Evolutionary conservation across 2,329 filamentous ascomycete species (phyloP).

Genomic region (Elsinoe ampelina): DNA sequence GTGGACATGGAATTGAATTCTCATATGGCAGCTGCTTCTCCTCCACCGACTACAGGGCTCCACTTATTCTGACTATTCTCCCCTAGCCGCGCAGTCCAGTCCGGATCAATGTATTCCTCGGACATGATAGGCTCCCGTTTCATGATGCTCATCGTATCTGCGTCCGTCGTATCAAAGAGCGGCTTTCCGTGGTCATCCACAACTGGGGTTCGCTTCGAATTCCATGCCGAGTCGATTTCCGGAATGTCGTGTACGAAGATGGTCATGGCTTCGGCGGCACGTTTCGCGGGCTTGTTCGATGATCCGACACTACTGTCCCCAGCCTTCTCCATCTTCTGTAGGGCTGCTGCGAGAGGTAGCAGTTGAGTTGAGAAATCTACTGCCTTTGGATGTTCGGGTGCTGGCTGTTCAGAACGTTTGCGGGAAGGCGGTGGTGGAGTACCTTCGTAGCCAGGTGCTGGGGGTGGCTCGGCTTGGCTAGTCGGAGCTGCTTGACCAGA

Average conservation of each 20-base stretch:
- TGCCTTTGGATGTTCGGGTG: background rate
- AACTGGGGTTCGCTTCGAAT: background rate
- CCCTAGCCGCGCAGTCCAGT: background rate
- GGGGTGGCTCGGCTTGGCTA: background rate
- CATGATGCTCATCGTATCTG: background rate
- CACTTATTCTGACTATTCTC: background rate
- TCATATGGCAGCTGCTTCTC: too few relatives aligned
- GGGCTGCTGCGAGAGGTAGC: background rate
- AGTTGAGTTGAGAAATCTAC: background rate
- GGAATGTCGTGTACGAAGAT: background rate
- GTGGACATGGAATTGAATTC: too few relatives aligned
- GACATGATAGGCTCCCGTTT: background rate
- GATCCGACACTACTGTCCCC: background rate
- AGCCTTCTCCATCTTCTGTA: background rate
- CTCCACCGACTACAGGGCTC: background rate
- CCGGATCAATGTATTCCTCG: background rate
- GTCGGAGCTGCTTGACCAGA: background rate
- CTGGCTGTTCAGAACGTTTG: background rate
- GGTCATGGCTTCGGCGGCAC: background rate
- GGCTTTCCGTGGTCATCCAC: background rate
- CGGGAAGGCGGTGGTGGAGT: background rate
- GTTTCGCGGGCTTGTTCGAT: background rate
- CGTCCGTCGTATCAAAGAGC: background rate
- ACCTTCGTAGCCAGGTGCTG: background rate
- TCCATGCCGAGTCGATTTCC: background rate